Conservation (phyloP, 2,329 filamentous ascomycete species). For the Botryotinia globosa region DNA sequence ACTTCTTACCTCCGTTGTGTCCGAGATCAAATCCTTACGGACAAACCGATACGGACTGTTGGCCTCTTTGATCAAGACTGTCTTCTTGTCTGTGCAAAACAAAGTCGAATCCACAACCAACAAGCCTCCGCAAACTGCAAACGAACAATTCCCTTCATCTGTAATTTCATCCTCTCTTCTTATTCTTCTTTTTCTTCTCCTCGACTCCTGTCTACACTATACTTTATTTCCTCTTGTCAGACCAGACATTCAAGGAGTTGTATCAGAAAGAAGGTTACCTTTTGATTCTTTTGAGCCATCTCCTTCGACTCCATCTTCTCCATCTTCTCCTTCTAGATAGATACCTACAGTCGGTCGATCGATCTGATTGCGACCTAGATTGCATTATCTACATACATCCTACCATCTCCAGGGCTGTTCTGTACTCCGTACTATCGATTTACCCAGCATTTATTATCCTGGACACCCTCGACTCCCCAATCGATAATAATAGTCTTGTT, state of each 20-base stretch:
- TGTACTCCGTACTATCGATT: neutral
- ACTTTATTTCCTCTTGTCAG: neutral
- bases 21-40: neutral
- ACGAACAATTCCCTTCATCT: neutral
- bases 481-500: neutral
- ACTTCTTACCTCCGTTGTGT: constrained; percentile 1
- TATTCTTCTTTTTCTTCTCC: neutral
- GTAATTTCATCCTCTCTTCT: neutral
- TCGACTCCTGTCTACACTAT: neutral
- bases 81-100: neutral
- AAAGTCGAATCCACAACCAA: constrained; percentile 1
- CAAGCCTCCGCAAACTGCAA: constrained; percentile 1
- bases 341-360: neutral
- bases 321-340: neutral
- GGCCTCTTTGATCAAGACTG: neutral
- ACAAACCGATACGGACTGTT: neutral
- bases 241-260: neutral
- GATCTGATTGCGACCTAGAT: neutral
- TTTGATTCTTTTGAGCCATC: neutral
- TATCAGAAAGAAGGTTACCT: neutral
- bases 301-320: neutral
- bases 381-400: neutral
- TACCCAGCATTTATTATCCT: neutral
- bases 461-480: neutral
- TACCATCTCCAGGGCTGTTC: neutral